Percentiles rank a stretch among this genome's conserved stretches.
These are phyloP conservation scores for Poterioochromonas sp. DNA, from an alignment of 352 stramenopile species.

Conservation along the genomic window DNA sequence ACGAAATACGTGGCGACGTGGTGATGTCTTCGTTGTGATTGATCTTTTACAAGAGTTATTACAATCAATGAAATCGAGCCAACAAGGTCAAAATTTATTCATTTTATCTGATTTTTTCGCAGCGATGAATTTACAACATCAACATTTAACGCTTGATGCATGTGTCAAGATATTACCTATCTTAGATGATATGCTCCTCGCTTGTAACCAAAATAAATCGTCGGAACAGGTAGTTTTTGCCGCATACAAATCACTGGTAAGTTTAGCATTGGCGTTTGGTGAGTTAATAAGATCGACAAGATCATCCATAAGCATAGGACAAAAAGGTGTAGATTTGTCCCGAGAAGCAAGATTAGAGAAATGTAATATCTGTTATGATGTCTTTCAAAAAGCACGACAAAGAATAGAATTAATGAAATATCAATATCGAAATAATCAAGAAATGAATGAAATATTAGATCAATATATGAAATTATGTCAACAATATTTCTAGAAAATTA, in stretches of 20 bases:
- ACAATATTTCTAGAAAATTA: too few species aligned
- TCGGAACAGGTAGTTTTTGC: not conserved
- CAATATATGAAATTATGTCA: not conserved
- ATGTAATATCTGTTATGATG: constrained; percentile 14
- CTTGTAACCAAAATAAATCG: not conserved
- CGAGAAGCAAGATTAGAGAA: constrained; percentile 11
- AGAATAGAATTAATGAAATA: not conserved
- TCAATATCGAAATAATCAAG: constrained; percentile 8
- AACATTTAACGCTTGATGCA: not conserved
- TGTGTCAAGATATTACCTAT: constrained; percentile 22
- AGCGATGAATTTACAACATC: not conserved
- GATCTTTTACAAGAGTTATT: not conserved
- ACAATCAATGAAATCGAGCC: not conserved
- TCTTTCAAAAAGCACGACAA: not conserved
- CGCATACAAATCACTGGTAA: not conserved
- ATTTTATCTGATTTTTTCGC: constrained; percentile 7
- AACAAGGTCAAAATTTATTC: not conserved
- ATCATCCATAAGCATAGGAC: not conserved
- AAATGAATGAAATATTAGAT: not conserved
- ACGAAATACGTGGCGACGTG: not conserved
- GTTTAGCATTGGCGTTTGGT: not conserved
- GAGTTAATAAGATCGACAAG: constrained; percentile 7
- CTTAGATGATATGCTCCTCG: not conserved
- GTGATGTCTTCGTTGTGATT: not conserved
- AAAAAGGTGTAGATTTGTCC: constrained; percentile 1